Conservation (phyloP, 2,329 filamentous ascomycete species). For the Chrysoporthe deuterocubensis region DNA sequence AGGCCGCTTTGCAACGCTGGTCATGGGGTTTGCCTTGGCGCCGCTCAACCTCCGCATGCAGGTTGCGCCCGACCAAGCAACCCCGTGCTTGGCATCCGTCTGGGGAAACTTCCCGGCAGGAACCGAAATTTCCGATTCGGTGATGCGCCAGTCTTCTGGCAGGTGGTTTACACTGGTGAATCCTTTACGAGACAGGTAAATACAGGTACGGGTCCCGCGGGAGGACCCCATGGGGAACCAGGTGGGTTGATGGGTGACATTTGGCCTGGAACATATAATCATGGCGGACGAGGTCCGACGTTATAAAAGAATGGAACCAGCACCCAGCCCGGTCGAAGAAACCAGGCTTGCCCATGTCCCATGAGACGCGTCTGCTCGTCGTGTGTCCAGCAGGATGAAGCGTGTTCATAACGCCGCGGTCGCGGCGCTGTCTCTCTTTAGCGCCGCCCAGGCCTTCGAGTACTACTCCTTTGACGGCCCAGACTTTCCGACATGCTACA, state of each 20-base stretch:
- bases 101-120: not conserved
- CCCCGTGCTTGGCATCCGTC: constrained; percentile 13
- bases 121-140: constrained; percentile 12
- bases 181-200: not conserved
- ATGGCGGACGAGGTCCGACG: not conserved
- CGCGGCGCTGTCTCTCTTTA: constrained; percentile 20
- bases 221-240: not conserved
- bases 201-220: constrained; percentile 14
- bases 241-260: not conserved
- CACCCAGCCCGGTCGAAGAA: not conserved
- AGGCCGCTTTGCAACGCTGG: not conserved
- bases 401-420: constrained; percentile 10
- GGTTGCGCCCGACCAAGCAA: constrained; percentile 1
- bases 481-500: constrained; percentile 51
- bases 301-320: not conserved
- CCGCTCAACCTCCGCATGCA: not conserved
- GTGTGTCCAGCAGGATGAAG: constrained; percentile 14
- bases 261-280: not conserved
- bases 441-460: constrained; percentile 27
- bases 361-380: not conserved
- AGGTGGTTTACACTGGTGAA: not conserved
- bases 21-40: constrained; percentile 6
- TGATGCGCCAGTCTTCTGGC: not conserved
- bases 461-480: constrained; percentile 57
- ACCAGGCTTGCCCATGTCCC: not conserved